These are phyloP conservation scores for Plasmodium malariae DNA, from an alignment of 169 alveolate species.

Conservation along the genomic window DNA sequence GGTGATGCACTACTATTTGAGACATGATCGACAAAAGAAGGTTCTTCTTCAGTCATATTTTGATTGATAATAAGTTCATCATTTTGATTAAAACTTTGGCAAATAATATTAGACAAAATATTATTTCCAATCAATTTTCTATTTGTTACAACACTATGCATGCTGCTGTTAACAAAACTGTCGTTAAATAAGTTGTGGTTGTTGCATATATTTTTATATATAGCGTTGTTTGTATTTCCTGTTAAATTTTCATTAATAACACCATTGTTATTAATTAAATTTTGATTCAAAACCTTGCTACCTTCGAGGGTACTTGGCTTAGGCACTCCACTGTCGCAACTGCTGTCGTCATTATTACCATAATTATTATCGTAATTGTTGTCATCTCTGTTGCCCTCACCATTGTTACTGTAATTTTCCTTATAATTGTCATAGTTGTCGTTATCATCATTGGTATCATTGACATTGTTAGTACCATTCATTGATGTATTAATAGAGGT, in stretches of 20 bases:
- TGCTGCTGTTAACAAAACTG: conserved; percentile 6
- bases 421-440: no score
- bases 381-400: neutral
- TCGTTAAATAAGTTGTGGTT: conserved; percentile 11
- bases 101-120: conserved; percentile 3
- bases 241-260: neutral
- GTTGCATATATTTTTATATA: neutral
- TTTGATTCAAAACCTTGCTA: neutral
- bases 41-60: neutral
- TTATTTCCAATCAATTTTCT: conserved; percentile 8
- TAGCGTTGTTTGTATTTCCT: neutral
- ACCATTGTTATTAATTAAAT: neutral
- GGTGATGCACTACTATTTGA: no score
- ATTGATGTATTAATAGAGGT: no score
- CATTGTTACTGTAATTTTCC: no score
- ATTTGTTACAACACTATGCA: neutral
- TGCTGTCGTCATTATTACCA: neutral
- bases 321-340: neutral
- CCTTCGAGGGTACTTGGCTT: no score
- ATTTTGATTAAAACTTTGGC: conserved; percentile 1
- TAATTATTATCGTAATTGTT: neutral
- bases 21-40: neutral
- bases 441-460: no score
- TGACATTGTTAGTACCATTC: no score
- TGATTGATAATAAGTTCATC: neutral